Conservation (phyloP, 371 early-diverging fungal genomes). For the Syncephalastrum racemosum region DNA sequence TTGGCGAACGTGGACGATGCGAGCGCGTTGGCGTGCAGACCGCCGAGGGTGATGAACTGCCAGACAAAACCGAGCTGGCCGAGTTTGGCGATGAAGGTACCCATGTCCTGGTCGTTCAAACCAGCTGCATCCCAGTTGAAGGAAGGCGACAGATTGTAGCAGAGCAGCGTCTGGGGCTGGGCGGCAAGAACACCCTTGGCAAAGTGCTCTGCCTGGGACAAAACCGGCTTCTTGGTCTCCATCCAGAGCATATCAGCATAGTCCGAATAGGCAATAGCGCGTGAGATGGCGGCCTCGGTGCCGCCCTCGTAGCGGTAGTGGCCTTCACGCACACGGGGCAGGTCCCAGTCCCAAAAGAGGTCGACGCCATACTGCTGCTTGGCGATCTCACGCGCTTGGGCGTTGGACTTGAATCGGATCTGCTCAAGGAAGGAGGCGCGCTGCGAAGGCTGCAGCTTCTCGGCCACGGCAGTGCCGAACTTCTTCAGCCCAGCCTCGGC, state of each 20-base stretch:
- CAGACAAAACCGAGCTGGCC: conserved; percentile 93
- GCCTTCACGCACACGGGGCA: conserved; percentile 93
- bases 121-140: conserved; percentile 99
- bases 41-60: conserved; percentile 99
- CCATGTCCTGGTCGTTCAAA: conserved; percentile 88
- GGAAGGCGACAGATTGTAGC: conserved; percentile 97
- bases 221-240: conserved; percentile 96
- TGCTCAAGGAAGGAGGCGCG: conserved; percentile 57
- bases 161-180: conserved; percentile 70
- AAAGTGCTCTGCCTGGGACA: conserved; percentile 92
- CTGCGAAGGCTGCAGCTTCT: conserved; percentile 59
- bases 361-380: conserved; percentile 73
- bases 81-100: conserved; percentile 76
- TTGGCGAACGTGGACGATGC: conserved; percentile 88
- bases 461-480: conserved; percentile 82
- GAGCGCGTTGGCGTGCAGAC: conserved; percentile 93
- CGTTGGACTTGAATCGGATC: conserved; percentile 71
- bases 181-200: conserved; percentile 74
- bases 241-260: conserved; percentile 98
- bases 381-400: conserved; percentile 82
- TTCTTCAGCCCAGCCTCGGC: conserved; percentile 80
- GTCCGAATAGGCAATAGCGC: conserved; percentile 87
- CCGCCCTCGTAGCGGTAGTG: conserved; percentile 96
- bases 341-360: conserved; percentile 91
- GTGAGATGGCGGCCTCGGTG: conserved; percentile 86